phyloP scores from a whole-genome alignment of 805 yeast species.

The Deakozyma indianensis region DNA sequence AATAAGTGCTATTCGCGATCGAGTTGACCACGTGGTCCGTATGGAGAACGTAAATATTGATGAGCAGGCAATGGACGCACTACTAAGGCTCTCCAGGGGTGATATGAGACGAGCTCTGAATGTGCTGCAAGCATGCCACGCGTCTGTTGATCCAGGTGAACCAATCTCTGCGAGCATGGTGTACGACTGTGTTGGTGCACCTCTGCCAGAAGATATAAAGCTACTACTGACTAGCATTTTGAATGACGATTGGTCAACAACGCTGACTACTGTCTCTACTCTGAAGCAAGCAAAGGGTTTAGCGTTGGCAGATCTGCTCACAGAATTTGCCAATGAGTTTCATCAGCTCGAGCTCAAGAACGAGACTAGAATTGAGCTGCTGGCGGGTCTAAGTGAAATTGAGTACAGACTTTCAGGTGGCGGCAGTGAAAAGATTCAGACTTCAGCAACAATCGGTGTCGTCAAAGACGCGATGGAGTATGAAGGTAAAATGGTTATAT shows the following conservation, averaged over 20 bases:
- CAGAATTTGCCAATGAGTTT: slow-evolving; percentile 60
- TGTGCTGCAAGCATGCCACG: slow-evolving; percentile 86
- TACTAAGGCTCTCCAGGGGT: slow-evolving; percentile 68
- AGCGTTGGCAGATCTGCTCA: slow-evolving; percentile 74
- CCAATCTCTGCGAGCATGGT: slow-evolving; percentile 62
- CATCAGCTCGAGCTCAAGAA: slow-evolving; percentile 52
- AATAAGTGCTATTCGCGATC: slow-evolving; percentile 48
- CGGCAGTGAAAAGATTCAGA: slow-evolving; percentile 80
- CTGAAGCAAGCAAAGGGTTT: slow-evolving; percentile 65
- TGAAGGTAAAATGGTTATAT: slow-evolving; percentile 16
- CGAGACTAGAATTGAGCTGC: slow-evolving; percentile 44
- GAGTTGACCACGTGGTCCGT: slow-evolving; percentile 55
- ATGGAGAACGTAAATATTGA: slow-evolving; percentile 49
- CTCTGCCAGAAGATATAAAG: slow-evolving; percentile 76
- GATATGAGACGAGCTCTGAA: slow-evolving; percentile 94
- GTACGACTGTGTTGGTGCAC: slow-evolving; percentile 92
- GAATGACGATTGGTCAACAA: slow-evolving; percentile 78
- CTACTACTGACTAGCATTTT: slow-evolving; percentile 61
- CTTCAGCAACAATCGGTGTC: slow-evolving; percentile 80
- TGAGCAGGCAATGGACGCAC: slow-evolving; percentile 46
- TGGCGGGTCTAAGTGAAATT: slow-evolving; percentile 66
- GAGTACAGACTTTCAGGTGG: slow-evolving; percentile 89
- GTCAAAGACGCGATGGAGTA: slow-evolving; percentile 53
- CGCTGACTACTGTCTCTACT: slow-evolving; percentile 49
- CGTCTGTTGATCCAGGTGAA: slow-evolving; percentile 42